A percentile compares a stretch with the other conserved stretches of the same genome.
Conservation (phyloP, 2,329 filamentous ascomycete species). For the Colletotrichum chrysophilum region DNA sequence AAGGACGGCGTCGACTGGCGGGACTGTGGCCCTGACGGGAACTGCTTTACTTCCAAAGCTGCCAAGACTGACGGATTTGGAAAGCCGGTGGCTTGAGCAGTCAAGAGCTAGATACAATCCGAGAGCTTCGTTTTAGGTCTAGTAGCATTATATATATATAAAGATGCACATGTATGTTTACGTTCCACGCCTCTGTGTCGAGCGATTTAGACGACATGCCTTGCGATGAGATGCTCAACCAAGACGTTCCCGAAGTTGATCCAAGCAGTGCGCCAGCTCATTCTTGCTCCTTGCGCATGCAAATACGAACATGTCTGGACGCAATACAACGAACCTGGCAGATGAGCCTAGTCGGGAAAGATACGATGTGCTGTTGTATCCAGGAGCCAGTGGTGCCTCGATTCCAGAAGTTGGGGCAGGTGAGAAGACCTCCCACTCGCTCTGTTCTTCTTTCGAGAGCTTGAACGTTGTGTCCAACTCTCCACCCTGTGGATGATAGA, state of each 20-base stretch:
- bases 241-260: neutral
- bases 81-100: neutral
- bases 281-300: neutral
- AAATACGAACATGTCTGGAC: neutral
- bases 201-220: neutral
- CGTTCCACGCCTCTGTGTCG: neutral
- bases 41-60: neutral
- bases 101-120: accelerated
- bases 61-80: neutral
- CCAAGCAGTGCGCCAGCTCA: neutral
- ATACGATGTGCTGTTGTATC: neutral
- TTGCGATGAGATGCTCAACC: accelerated
- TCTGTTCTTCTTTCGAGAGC: neutral
- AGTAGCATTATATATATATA: neutral
- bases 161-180: neutral
- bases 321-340: neutral
- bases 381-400: neutral
- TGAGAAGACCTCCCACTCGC: neutral
- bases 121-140: neutral
- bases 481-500: neutral
- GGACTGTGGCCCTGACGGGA: neutral
- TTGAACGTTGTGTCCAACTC: accelerated
- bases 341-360: neutral
- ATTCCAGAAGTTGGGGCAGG: neutral
- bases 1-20: neutral